Evolutionary conservation across 139 green algal genomes (phyloP), one percentile per base, ranked within the genome.

Genomic region (Chlorella vulgaris): DNA sequence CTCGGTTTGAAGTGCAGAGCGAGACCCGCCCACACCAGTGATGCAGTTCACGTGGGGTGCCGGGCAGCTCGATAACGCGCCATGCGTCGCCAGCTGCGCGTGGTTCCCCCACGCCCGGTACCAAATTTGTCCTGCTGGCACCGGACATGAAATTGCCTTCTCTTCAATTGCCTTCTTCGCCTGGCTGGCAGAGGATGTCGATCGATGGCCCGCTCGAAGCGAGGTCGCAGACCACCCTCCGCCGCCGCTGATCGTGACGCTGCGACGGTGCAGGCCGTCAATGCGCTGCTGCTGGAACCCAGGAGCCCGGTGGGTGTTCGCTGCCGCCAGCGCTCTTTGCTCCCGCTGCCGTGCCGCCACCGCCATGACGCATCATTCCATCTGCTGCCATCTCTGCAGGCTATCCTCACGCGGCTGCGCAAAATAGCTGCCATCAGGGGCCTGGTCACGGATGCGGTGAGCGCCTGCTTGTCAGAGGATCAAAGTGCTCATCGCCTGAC

Each of bases 381-480:
- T 69, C 36, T 78, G 31, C 33, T 70, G 65, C 65, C 2, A 15
- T 69, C 40, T 8, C 0, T 58, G 36, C 87, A 91, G 87, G 61
- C 87, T 7, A 92, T 96, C 47, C 38, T 96, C 3, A 26, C 63
- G 0, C 62, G 78, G 24, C 76, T 97, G 2, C 79, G 94, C 18
- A 91, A 93, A 60, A 43, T 96, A 10, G 89, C 89, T 24, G 90
- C 88, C 4, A 88, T 91, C 0, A 76, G 91, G 8, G 94, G 94
- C 38, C 87, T 97, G 21, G 91, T 94, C 24, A 94, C 89, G 78
- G 74, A 86, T 62, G 40, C 78, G 80, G 82, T 90, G 38, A 67
- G 69, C 7, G 5, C 1, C 26, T 7, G 26, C n/a, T n/a, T n/a
- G n/a, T n/a, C n/a, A n/a, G n/a, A n/a, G n/a, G n/a, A n/a, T n/a